Evolutionary conservation across 2,329 filamentous ascomycete species (phyloP), one percentile per base, ranked within the genome.

Genomic region (Alternaria angustiovoidea): DNA sequence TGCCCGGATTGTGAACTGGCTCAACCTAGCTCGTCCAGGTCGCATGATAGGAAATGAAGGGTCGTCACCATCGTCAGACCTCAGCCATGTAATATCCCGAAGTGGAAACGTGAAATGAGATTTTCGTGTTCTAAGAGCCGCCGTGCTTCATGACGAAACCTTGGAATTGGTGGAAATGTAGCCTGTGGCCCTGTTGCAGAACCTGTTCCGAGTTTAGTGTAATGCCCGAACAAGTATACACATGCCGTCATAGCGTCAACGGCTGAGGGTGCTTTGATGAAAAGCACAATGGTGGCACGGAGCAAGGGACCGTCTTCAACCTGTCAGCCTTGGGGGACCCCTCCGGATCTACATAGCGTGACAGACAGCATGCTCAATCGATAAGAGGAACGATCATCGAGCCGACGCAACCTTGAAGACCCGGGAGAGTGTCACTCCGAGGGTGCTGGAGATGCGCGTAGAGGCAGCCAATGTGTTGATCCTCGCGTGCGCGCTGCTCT

Each of bases 21-120:
- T 73, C 65, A 64, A 72, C 69, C 48, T 65, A 70, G 68, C 66
- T 49, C 53, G 65, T 66, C 47, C 54, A 67, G 54, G 59, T 69
- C 54, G 69, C 67, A 73, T 69, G 66, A 74, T 68, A 67, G 71
- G 76, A 78, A 78, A 78, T 78, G 76, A 78, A 78, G 76, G 75
- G 74, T 69, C 62, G 65, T 68, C 65, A 48, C 70, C 62, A 64
- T 71, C 62, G 68, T 73, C 70, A 73, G 69, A 71, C 70, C 62
- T 74, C 66, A 67, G 69, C 69, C 63, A 70, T 66, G 66, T 59
- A 63, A 67, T 69, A 60, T 55, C 74, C 74, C 65, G 67, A 75
- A 74, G 65, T 60, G 71, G 75, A 64, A 51, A 55, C 52, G 64
- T 61, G 63, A 76, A 73, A 78, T 76, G 73, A 76, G 66, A 63